Conservation (phyloP, 192 early-diverging fungal species). For the Coemansia sp. region DNA sequence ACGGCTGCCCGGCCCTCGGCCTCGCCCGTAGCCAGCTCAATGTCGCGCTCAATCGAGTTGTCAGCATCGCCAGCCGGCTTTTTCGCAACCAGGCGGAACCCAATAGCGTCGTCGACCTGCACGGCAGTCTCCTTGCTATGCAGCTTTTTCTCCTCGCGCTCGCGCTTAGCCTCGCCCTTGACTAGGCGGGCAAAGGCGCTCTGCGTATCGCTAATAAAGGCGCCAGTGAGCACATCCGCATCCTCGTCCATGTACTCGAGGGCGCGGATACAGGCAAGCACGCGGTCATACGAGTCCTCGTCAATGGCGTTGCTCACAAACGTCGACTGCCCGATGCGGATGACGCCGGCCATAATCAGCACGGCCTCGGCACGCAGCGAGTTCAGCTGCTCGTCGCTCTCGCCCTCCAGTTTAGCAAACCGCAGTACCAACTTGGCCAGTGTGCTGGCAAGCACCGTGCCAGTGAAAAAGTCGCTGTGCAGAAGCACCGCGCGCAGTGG, state of each 20-base stretch:
- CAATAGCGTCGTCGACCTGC: constrained; percentile 86
- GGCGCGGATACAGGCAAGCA: constrained; percentile 81
- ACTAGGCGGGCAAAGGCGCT: constrained; percentile 58
- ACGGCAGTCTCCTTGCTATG: constrained; percentile 46
- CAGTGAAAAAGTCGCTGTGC: constrained; percentile 92
- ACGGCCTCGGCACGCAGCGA: constrained; percentile 92
- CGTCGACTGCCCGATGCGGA: constrained; percentile 87
- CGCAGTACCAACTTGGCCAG: constrained; percentile 90
- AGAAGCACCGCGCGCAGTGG: constrained; percentile 69
- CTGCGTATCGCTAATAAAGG: constrained; percentile 63
- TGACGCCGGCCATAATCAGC: constrained; percentile 95
- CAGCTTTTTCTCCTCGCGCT: constrained; percentile 48
- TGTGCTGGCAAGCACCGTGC: constrained; percentile 83
- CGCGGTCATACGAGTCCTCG: constrained; percentile 94
- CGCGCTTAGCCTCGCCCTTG: constrained; percentile 60
- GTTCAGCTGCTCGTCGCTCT: constrained; percentile 57
- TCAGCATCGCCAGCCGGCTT: constrained; percentile 59
- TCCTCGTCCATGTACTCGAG: constrained; percentile 61
- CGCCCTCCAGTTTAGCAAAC: constrained; percentile 43
- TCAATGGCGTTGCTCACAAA: constrained; percentile 87
- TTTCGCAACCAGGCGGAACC: constrained; percentile 84
- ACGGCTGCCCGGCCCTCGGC: constrained; percentile 71
- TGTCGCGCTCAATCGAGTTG: constrained; percentile 83
- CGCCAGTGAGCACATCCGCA: constrained; percentile 31
- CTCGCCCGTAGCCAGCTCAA: constrained; percentile 84